Percentiles rank a stretch among this genome's conserved stretches.
Evolutionary conservation across 805 yeast species (phyloP).

Genomic region (Candida insectorum): DNA sequence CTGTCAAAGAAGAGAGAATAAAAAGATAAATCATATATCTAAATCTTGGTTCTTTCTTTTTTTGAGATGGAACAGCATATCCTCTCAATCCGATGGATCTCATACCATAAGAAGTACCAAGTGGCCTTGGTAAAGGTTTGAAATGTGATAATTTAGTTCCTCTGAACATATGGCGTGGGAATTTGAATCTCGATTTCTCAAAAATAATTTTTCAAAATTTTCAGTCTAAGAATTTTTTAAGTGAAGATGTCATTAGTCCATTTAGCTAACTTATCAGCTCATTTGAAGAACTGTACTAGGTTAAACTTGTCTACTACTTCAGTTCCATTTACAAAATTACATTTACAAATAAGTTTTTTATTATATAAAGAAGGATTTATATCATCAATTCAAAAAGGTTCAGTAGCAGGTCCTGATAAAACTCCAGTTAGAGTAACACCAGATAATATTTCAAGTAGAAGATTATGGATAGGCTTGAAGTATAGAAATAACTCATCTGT

Average conservation of each 20-base stretch:
- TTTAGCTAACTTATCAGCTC: slow-evolving; percentile 82
- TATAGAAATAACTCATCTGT: slow-evolving; percentile 81
- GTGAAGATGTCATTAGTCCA: slow-evolving; percentile 74
- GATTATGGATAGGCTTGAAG: slow-evolving; percentile 90
- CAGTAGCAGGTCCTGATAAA: slow-evolving; percentile 77
- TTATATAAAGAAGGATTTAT: slow-evolving; percentile 90
- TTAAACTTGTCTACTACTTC: slow-evolving; percentile 72
- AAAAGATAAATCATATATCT: slow-evolving; percentile 37
- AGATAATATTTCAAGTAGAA: slow-evolving; percentile 79
- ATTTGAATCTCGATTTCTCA: too few relatives aligned
- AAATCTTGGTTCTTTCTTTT: slow-evolving; percentile 24
- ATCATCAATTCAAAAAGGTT: slow-evolving; percentile 80
- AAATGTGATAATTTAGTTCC: too few relatives aligned
- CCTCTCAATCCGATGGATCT: too few relatives aligned
- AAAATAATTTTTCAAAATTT: slow-evolving; percentile 3
- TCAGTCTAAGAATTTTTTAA: neutral
- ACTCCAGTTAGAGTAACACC: slow-evolving; percentile 75
- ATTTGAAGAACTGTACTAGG: slow-evolving; percentile 80
- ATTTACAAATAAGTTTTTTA: slow-evolving; percentile 78
- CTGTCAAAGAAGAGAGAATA: slow-evolving; percentile 26
- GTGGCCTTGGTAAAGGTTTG: too few relatives aligned
- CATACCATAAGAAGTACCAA: too few relatives aligned
- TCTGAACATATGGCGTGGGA: too few relatives aligned
- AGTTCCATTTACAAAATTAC: slow-evolving; percentile 78
- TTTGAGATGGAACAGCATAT: neutral